Evolutionary conservation across 495 filamentous ascomycete species (phyloP), one percentile per base, ranked within the genome.

Genomic region (Amniculicola lignicola): DNA sequence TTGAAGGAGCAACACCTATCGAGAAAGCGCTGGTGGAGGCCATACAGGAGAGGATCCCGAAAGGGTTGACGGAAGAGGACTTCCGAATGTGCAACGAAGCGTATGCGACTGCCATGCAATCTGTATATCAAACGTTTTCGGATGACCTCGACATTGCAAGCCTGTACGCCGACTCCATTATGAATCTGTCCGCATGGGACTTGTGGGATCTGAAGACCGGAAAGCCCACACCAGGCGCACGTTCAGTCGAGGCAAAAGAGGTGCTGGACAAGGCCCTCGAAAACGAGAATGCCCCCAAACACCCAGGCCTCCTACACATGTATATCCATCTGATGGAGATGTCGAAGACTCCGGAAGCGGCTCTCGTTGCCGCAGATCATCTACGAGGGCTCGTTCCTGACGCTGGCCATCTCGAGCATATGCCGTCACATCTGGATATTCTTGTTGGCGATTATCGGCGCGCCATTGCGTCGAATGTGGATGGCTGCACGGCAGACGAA

Each of bases 291-390:
- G 41, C 55, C 9, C 81, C 87, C 53, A 35, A 23, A 10, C 57
- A 60, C 36, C 82, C 85, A 0, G 85, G 84, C 1, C 66, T 88
- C 2, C 63, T 88, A 19, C 85, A 88, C 62, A 67, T 86, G 1
- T 87, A 87, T 54, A 86, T 87, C 48, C 85, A 89, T 61, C 72
- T 86, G 12, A 85, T 86, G 80, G 84, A 89, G 62, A 87, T 87
- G 84, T 87, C 83, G 2, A 56, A 66, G 0, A 74, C 74, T 1
- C 85, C 85, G 0, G 84, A 86, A 49, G 64, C 57, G 4, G 84
- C 80, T 0, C 66, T 87, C 2, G 66, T 67, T 1, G 72, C 73
- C 4, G 82, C 84, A 0, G 78, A 86, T 49, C 71, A 74, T 36
- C 75, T 88, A 2, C 79, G 83, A 1, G 76, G 75, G 0, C 73